Base-by-base conservation (phyloP, 495 filamentous ascomycete genomes). In the Penicillium waksmanii region DNA sequence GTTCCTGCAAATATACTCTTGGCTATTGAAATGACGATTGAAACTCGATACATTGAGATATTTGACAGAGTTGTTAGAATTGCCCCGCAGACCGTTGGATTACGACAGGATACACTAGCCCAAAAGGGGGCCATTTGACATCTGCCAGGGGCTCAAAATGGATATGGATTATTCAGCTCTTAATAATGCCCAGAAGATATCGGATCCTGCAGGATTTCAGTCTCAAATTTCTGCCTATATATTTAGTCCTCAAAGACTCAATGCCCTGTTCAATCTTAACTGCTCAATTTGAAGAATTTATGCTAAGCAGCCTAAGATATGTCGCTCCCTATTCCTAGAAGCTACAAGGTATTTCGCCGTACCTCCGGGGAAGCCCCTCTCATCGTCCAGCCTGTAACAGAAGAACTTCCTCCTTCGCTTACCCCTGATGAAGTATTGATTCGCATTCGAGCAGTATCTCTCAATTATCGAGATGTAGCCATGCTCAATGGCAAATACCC, bases 401-500 rank as follows among this genome's bases (percentile, higher is more conserved):
- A 53, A 53, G 11, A 18, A 23, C 33, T 40, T 11, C 50, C 50
- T 19, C 5, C 5, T 0, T 15, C 50, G 3, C 50, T 53, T 11
- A 36, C 33, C 10, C 31, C 50, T 12, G 19, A 10, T 1, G 50
- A 53, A 38, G 50, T 53, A 25, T 21, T 53, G 12, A 18, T 53
- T 21, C 50, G 50, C 50, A 53, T 53, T 11, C 50, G 35, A 21
- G 50, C 50, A 17, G 50, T 53, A 34, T 53, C 50, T 21, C 50
- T 53, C 5, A 53, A 53, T 18, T 53, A 53, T 17, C 18, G 50
- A 53, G 50, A 53, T 23, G 50, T 38, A 10, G 50, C 50, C 3
- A 53, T 53, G 50, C 17, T 53, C 17, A 36, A 53, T 23, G 50
- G 50, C 8, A 53, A 53, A 23, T 53, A 53, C 11, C 50, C 50